Evolutionary conservation across 2,329 filamentous ascomycete genomes (phyloP).

Genomic region (Aquanectria penicillioides): DNA sequence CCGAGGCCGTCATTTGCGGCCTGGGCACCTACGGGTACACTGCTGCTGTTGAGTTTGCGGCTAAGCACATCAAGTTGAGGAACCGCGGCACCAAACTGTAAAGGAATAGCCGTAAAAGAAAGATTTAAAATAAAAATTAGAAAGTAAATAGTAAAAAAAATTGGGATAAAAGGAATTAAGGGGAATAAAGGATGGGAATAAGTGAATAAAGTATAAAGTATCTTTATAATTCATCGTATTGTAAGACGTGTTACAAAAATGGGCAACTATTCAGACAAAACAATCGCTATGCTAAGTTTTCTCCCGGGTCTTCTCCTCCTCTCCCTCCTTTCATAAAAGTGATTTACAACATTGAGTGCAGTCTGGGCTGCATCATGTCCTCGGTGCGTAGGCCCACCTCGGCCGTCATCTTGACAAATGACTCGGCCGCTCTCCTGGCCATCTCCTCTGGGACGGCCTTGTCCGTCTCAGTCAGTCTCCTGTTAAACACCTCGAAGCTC

Average conservation of each 20-base stretch:
- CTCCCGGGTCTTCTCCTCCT: neutral
- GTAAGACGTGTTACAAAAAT: neutral
- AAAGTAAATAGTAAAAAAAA: neutral
- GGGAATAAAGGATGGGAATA: neutral
- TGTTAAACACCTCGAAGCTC: slow-evolving; percentile 74
- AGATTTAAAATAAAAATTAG: neutral
- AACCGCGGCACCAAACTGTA: slow-evolving; percentile 30
- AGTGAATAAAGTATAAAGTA: neutral
- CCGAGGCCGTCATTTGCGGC: slow-evolving; percentile 77
- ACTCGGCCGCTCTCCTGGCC: slow-evolving; percentile 65
- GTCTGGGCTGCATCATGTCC: slow-evolving; percentile 36
- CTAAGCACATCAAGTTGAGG: slow-evolving; percentile 56
- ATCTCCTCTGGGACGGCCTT: slow-evolving; percentile 69
- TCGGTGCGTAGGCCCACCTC: slow-evolving; percentile 47
- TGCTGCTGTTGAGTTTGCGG: slow-evolving; percentile 66
- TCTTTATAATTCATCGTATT: too few relatives aligned
- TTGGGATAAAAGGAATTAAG: neutral
- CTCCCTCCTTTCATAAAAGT: neutral
- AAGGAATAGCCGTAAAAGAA: neutral
- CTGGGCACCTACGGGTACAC: slow-evolving; percentile 71
- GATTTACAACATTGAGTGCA: slow-evolving; percentile 48
- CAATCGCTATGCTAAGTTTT: slow-evolving; percentile 3
- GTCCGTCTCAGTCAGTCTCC: slow-evolving; percentile 55
- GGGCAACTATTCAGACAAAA: neutral
- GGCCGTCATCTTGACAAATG: slow-evolving; percentile 57